Evolutionary conservation across 208 protist genomes (phyloP), one percentile per base, ranked within the genome.

Genomic region (Lotmaria passim): DNA sequence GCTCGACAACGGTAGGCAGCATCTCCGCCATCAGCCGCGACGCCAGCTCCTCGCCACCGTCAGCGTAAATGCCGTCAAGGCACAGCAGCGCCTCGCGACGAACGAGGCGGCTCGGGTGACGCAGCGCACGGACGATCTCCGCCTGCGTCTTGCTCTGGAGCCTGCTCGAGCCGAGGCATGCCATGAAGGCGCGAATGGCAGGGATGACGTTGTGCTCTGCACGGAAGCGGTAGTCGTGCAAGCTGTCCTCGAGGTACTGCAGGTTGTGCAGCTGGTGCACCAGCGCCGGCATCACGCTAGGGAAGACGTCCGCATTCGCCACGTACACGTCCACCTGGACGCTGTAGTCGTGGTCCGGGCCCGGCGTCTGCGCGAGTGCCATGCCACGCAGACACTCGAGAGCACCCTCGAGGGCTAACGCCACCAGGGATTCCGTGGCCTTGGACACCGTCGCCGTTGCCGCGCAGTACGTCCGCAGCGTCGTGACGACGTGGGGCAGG

Each of bases 11-110:
- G n/a, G 86, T 76, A 2, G 91, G 89, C 69, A 94, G 64, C 82
- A 94, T 92, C 73, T 96, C 89, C 26, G 89, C 89, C 91, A 96
- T 96, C 36, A 96, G 69, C 11, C 87, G 86, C 55, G 91, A 81
- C 23, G 91, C 91, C 64, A 96, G 66, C 78, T 96, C 91, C 53
- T 93, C 89, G n/a, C 91, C 91, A 61, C 91, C 91, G 63, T 94
- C 91, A 6, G 83, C 87, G 86, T 96, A 96, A 63, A 96, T 81
- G 44, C 80, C 82, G 63, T 93, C 87, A 21, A 96, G 69, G 60
- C 82, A 89, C 41, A 82, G 30, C 41, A 96, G 70, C 12, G 84
- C 79, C 69, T 83, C 68, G 36, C 81, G 78, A 12, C 91, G 89
- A 55, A 94, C 91, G 51, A 89, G 66, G 21, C 81, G 73, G 44